Evolutionary conservation across 2,329 filamentous ascomycete species (phyloP), one percentile per base, ranked within the genome.

Genomic region (Phialophora tarda): DNA sequence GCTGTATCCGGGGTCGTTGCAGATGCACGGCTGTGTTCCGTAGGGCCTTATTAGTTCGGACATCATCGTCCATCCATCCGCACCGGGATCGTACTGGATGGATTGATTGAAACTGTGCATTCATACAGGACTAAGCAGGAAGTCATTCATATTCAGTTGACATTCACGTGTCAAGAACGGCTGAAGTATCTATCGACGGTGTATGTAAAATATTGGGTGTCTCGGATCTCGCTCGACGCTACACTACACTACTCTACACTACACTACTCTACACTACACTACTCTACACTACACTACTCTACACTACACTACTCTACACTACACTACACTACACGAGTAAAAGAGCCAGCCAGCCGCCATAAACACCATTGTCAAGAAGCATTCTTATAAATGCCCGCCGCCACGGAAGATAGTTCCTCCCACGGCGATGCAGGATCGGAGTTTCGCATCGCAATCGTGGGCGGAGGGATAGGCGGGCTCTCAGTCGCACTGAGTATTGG

Each of bases 391-490:
- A 61, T 61, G 59, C 48, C 59, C 2, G 32, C 48, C 38, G 48
- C 59, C 28, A 61, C 34, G n/a, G 59, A 21, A 30, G 48, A 44
- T 3, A 11, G 54, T 12, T 34, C 24, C 21, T 41, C 47, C 17
- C 10, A 21, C 7, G 47, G 28, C 8, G 3, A 48, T 28, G 48
- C 23, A 23, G 28, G 44, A 17, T 53, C 47, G 21, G 23, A 51
- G 11, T 61, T 61, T 26, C 59, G 59, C 21, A 14, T 61, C n/a
- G 59, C 48, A 14, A 44, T 61, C 32, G 47, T 61, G 34, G 59
- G 59, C 30, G 59, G 59, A 24, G 59, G 59, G 1, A 61, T 61
- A n/a, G 59, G 59, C 12, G 59, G 59, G 8, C 59, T 61, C 12
- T 38, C 59, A n/a, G 50, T 38, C 14, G 59, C 59, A 12, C 47